Evolutionary conservation across 2,329 filamentous ascomycete species (phyloP), one percentile per base, ranked within the genome.

Genomic region (Lasiodiplodia sp.): DNA sequence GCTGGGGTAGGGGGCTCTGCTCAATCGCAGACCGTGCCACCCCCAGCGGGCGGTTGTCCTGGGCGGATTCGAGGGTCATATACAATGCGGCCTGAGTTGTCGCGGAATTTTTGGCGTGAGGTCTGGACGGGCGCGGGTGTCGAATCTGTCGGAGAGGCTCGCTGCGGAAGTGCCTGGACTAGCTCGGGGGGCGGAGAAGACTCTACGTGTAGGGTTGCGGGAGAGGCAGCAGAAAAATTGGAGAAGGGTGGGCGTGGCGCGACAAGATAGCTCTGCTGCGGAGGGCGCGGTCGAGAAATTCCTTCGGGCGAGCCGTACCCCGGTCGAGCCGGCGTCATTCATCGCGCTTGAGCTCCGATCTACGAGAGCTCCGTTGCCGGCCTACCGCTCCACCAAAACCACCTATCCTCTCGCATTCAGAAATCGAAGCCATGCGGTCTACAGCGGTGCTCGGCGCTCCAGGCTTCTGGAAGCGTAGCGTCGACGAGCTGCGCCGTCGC

Each of bases 401-500:
- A 16, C 63, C 40, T 37, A 8, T 51, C 16, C 14, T 47, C 14
- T 18, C 11, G 10, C 56, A 47, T 21, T 11, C n/a, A 10, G 7
- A 28, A 28, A 51, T 38, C 40, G 7, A 53, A 56, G 40, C 51
- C 23, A 68, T 68, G 67, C 67, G 67, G 47, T 49, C 34, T 31
- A 68, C 66, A 14, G 49, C 51, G 3, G 28, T 53, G 18, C 51
- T 65, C n/a, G 34, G 38, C n/a, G 51, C 58, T 12, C 80, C 81
- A 11, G 86, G 87, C 66, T 89, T 90, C 78, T 77, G 87, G 74
- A 85, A 82, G 72, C 84, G 87, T 63, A 89, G 86, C 70, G 76
- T 88, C 66, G 86, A 88, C 56, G 87, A 90, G 75, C 81, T 89
- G 72, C 84, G 85, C 70, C 83, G 86, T 34, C 80, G 87, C 67